phyloP scores from a whole-genome alignment of 108 stramenopile species.

The Schizochytrium sp. region DNA sequence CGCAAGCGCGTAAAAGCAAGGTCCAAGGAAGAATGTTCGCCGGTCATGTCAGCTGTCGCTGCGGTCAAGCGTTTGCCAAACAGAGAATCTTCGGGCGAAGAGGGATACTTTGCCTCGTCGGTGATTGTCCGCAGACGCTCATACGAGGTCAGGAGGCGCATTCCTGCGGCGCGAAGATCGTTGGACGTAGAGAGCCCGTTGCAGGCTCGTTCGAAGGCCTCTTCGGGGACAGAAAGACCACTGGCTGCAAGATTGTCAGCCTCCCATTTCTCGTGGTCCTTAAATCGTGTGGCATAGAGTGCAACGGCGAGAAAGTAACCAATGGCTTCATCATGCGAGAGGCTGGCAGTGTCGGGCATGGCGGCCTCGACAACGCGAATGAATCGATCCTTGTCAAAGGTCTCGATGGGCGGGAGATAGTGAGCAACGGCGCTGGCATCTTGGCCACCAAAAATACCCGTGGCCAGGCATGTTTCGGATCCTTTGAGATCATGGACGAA shows the following conservation, averaged over 20 bases:
- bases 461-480: neutral
- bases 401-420: neutral
- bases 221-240: neutral
- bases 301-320: neutral
- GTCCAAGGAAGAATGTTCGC: neutral
- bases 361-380: neutral
- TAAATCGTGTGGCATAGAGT: neutral
- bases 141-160: neutral
- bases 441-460: neutral
- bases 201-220: neutral
- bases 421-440: neutral
- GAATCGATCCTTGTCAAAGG: neutral
- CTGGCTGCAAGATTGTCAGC: neutral
- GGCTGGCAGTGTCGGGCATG: neutral
- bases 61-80: neutral
- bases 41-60: neutral
- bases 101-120: neutral
- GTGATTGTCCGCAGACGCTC: neutral
- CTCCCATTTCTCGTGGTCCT: neutral
- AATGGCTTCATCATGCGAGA: neutral
- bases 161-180: neutral
- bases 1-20: neutral
- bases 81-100: neutral
- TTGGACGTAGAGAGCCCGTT: conserved; percentile 13
- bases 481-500: neutral